Percentiles rank a stretch among this genome's conserved stretches.
Conservation (phyloP, 2,329 filamentous ascomycete species). For the Claviceps maximensis region DNA sequence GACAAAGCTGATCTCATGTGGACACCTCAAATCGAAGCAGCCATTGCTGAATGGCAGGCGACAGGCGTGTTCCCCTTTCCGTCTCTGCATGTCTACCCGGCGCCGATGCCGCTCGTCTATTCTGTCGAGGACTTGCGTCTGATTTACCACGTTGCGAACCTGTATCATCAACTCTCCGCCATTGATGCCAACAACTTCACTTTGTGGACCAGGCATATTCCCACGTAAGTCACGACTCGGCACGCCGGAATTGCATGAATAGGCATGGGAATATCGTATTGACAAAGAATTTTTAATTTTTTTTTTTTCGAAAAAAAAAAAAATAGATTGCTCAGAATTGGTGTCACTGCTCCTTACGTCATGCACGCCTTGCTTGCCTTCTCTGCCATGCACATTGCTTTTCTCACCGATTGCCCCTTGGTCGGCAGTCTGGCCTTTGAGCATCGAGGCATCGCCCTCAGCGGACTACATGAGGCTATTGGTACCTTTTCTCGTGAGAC, state of each 20-base stretch:
- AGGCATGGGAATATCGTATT: neutral
- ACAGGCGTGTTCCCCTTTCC: slow-evolving; percentile 80
- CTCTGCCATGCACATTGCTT: slow-evolving; percentile 88
- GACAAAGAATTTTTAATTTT: neutral
- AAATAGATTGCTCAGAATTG: slow-evolving; percentile 50
- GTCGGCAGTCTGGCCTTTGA: slow-evolving; percentile 83
- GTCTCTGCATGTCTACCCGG: slow-evolving; percentile 62
- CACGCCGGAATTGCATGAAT: no score
- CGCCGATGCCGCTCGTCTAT: slow-evolving; percentile 58
- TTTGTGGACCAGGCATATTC: slow-evolving; percentile 85
- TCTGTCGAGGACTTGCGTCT: slow-evolving; percentile 70
- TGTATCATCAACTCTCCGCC: slow-evolving; percentile 69
- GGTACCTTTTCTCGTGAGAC: slow-evolving; percentile 72
- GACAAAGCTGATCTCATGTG: slow-evolving; percentile 64
- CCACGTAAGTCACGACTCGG: slow-evolving; percentile 51
- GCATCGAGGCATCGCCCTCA: slow-evolving; percentile 73
- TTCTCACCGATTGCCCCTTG: slow-evolving; percentile 71
- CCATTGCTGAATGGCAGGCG: slow-evolving; percentile 70
- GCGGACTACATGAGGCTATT: slow-evolving; percentile 79
- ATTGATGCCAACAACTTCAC: slow-evolving; percentile 74
- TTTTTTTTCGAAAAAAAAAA: neutral
- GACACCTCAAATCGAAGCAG: slow-evolving; percentile 71
- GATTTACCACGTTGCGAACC: slow-evolving; percentile 78
- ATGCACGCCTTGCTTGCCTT: slow-evolving; percentile 89
- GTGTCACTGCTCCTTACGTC: slow-evolving; percentile 70